Evolutionary conservation across 2,329 filamentous ascomycete species (phyloP).

Genomic region (Claviceps paspali): DNA sequence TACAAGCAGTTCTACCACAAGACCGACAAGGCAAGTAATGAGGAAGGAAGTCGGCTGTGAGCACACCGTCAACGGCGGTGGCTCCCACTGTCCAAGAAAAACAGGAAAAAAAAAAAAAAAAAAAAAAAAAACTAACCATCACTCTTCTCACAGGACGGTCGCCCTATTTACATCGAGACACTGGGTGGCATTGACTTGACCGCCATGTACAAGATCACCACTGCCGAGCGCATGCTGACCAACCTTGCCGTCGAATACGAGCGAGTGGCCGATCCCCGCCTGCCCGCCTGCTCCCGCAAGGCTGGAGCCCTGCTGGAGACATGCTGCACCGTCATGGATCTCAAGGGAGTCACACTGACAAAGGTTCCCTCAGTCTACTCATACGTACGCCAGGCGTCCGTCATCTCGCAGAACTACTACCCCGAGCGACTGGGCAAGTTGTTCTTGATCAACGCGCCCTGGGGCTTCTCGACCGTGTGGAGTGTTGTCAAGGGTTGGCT

Average conservation of each 20-base stretch:
- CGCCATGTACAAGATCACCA: slow-evolving; percentile 87
- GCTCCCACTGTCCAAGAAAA: too few relatives aligned
- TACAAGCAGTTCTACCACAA: slow-evolving; percentile 99
- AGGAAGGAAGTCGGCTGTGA: not conserved
- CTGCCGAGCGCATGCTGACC: slow-evolving; percentile 81
- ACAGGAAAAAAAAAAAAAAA: too few relatives aligned
- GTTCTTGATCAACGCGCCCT: slow-evolving; percentile 95
- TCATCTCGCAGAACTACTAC: slow-evolving; percentile 97
- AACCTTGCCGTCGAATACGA: slow-evolving; percentile 98
- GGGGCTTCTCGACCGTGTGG: slow-evolving; percentile 85
- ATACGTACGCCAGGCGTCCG: slow-evolving; percentile 73
- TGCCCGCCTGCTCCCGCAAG: slow-evolving; percentile 92
- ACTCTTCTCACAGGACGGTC: slow-evolving; percentile 56
- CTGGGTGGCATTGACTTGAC: slow-evolving; percentile 83
- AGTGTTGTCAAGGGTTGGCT: slow-evolving; percentile 81
- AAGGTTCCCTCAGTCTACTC: slow-evolving; percentile 74
- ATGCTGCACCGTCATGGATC: slow-evolving; percentile 95
- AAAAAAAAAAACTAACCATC: not conserved
- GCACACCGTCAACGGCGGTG: not conserved
- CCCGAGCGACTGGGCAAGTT: slow-evolving; percentile 90
- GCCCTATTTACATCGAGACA: slow-evolving; percentile 93
- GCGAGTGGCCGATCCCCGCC: slow-evolving; percentile 79
- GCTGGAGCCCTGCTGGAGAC: slow-evolving; percentile 82
- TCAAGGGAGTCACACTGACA: slow-evolving; percentile 79
- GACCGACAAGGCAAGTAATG: slow-evolving; percentile 53